Conservation (phyloP, 192 early-diverging fungal genomes). For the Pilaira anomala region DNA sequence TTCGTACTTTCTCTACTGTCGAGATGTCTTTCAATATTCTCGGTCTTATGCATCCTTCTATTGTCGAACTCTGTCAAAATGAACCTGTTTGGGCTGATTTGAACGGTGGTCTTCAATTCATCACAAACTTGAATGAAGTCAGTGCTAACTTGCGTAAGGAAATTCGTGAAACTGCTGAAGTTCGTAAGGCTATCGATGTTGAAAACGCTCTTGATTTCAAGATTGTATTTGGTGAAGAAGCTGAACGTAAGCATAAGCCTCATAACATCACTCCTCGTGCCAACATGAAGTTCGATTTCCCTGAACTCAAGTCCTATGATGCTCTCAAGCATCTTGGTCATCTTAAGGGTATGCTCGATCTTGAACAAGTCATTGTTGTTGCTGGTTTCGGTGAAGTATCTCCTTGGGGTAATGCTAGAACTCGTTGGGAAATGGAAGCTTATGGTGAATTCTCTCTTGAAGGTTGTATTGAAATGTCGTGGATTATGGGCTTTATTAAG, state of each 20-base stretch:
- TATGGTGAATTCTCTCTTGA: slow-evolving; percentile 83
- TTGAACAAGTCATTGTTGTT: slow-evolving; percentile 89
- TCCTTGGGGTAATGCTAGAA: slow-evolving; percentile 85
- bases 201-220: slow-evolving; percentile 80
- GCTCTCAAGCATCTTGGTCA: slow-evolving; percentile 61
- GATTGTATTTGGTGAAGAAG: slow-evolving; percentile 69
- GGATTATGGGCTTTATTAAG: slow-evolving; percentile 96
- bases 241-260: slow-evolving; percentile 56
- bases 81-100: slow-evolving; percentile 89
- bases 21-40: slow-evolving; percentile 96
- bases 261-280: slow-evolving; percentile 78
- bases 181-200: slow-evolving; percentile 77
- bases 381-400: slow-evolving; percentile 95
- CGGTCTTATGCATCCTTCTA: slow-evolving; percentile 78
- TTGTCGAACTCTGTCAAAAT: slow-evolving; percentile 66
- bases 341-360: slow-evolving; percentile 75
- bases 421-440: slow-evolving; percentile 96
- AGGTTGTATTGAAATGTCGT: slow-evolving; percentile 95
- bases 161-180: slow-evolving; percentile 80
- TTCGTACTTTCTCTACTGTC: slow-evolving; percentile 85
- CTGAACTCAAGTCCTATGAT: slow-evolving; percentile 58
- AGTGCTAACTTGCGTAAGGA: slow-evolving; percentile 70
- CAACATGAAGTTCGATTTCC: slow-evolving; percentile 85
- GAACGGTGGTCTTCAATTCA: slow-evolving; percentile 86
- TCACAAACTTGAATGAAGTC: slow-evolving; percentile 80